phyloP scores from a whole-genome alignment of 2,329 filamentous ascomycete genomes.

The Penicillium verrucosum region DNA sequence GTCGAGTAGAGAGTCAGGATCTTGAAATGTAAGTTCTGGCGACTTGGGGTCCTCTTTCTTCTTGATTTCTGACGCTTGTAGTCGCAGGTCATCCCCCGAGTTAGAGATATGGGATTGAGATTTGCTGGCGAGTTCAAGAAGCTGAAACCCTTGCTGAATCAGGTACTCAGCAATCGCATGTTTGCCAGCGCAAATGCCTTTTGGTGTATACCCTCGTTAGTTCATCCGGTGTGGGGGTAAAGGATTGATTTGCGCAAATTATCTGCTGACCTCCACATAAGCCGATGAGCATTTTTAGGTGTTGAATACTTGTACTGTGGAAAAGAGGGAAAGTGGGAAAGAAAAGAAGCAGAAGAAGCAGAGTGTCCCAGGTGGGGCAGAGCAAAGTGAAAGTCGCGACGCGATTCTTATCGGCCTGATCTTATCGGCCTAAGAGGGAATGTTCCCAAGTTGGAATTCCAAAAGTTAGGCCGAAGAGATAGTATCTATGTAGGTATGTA shows the following conservation, averaged over 20 bases:
- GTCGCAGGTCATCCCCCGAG: slow-evolving; percentile 27
- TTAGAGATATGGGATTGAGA: slow-evolving; percentile 23
- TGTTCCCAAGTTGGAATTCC: background rate
- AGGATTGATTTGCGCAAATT: background rate
- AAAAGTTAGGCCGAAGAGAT: background rate
- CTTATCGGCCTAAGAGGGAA: slow-evolving; percentile 1
- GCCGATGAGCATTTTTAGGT: slow-evolving; percentile 48
- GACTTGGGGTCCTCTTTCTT: slow-evolving; percentile 15
- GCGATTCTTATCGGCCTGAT: slow-evolving; percentile 3
- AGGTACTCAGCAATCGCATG: slow-evolving; percentile 85
- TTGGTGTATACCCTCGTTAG: slow-evolving; percentile 11
- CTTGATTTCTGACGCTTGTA: slow-evolving; percentile 26
- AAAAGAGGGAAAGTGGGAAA: slow-evolving; percentile 1
- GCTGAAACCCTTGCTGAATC: slow-evolving; percentile 75
- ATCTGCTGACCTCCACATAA: slow-evolving; percentile 48
- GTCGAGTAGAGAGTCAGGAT: slow-evolving; percentile 68
- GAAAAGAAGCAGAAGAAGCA: background rate
- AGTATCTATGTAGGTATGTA: background rate
- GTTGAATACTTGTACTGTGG: background rate
- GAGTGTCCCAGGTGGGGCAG: background rate
- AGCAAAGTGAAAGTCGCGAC: background rate
- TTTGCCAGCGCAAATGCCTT: slow-evolving; percentile 92
- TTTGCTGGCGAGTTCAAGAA: slow-evolving; percentile 57
- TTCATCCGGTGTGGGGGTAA: background rate
- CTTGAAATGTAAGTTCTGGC: slow-evolving; percentile 51